Evolutionary conservation across 768 basidiomycete species (phyloP), one percentile per base, ranked within the genome.

Genomic region (Russula lepida): DNA sequence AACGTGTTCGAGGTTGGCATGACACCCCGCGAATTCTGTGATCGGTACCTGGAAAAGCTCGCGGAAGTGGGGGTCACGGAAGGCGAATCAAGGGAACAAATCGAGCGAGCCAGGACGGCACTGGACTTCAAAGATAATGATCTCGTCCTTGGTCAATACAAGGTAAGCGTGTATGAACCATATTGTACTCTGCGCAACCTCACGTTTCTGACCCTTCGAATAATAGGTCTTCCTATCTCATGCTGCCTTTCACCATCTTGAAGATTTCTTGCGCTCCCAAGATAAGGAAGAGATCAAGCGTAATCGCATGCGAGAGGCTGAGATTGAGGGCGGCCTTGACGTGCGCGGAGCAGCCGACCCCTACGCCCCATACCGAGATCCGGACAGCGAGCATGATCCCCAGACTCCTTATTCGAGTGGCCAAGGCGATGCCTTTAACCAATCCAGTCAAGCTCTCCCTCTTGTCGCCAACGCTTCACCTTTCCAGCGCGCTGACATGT

Each of bases 231-330:
- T 92, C 80, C 74, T 99, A 3, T 89, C 87, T 0, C 93, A 95
- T 68, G 64, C 69, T 0, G 89, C 90, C 0, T 98, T 98, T 81
- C 91, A 92, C 64, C 76, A 79, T 2, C 82, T 98, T 19, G 95
- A 98, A 70, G 92, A 99, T 68, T 82, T 84, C 3, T 77, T 98
- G 13, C 86, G 95, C 7, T 79, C 86, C 0, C 79, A 80, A 17
- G 95, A 98, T 55, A 84, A 83, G 4, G 92, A 97, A 59, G 94
- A 97, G 69, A 84, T 85, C 70, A 89, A 89, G 72, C 81, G 89
- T 39, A 89, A 88, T 67, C 81, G 86, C 27, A 74, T 90, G 51
- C 83, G 86, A 4, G 86, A 91, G 59, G 86, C 83, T 15, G 89
- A 88, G 72, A 81, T 82, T 12, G 87, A 86, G 66, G 85, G 81